These are phyloP conservation scores for Corymbia calophylla DNA, from an alignment of 441 rosid species.

Conservation along the genomic window DNA sequence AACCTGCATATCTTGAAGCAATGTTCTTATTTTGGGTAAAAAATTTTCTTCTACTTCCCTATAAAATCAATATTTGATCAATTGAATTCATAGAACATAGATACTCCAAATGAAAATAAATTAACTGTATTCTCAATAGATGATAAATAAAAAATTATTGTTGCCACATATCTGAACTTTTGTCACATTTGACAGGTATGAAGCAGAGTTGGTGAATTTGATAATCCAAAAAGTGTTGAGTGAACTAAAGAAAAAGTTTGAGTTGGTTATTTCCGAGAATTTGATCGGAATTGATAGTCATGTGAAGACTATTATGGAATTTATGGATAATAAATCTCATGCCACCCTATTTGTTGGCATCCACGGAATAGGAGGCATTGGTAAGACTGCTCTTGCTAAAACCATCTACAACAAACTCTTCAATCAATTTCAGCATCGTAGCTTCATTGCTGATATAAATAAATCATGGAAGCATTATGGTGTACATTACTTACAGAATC, in stretches of 20 bases:
- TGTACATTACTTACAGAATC: accelerated
- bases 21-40: not conserved
- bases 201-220: not conserved
- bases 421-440: not conserved
- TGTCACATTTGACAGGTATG: not conserved
- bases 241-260: not conserved
- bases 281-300: not conserved
- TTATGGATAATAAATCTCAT: not conserved
- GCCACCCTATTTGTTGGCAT: not conserved
- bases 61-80: not conserved
- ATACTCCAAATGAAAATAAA: not conserved
- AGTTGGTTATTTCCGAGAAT: not conserved
- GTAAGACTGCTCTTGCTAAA: not conserved
- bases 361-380: not conserved
- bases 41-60: not conserved
- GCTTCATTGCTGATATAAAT: not conserved
- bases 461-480: not conserved
- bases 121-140: not conserved
- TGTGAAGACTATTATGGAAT: not conserved
- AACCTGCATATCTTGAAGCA: not conserved
- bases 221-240: not conserved
- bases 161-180: not conserved
- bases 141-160: not conserved
- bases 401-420: not conserved
- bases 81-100: not conserved